phyloP scores from a whole-genome alignment of 2,329 filamentous ascomycete genomes.

The Aspergillus sp. region DNA sequence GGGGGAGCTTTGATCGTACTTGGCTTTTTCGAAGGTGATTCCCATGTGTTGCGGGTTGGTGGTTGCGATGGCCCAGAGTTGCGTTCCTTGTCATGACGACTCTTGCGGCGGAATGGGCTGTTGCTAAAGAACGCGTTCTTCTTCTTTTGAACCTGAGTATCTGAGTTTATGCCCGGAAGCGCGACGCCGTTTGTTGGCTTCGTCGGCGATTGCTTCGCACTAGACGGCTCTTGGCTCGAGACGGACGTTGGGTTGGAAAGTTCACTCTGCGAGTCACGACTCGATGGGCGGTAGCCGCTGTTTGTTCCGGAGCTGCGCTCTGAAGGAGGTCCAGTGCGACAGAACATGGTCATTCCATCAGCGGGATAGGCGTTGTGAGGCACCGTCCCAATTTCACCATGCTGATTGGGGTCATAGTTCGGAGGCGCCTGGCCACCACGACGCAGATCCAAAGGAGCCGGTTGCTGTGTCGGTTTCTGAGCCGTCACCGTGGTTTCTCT shows the following conservation, averaged over 20 bases:
- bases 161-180: conserved; percentile 39
- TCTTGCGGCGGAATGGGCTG: conserved; percentile 87
- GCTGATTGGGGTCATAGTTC: conserved; percentile 51
- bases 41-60: conserved; percentile 47
- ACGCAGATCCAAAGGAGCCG: conserved; percentile 31
- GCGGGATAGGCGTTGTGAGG: conserved; percentile 90
- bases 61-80: conserved; percentile 24
- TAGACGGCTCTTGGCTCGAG: conserved; percentile 73
- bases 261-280: conserved; percentile 82
- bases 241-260: conserved; percentile 83
- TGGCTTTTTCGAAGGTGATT: conserved; percentile 35
- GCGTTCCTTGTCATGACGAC: conserved; percentile 62
- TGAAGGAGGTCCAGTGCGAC: conserved; percentile 65
- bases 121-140: conserved; percentile 88
- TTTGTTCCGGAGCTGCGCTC: conserved; percentile 57
- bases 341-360: conserved; percentile 97
- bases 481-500: conserved; percentile 47
- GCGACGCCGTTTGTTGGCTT: conserved; percentile 46
- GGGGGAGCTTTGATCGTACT: conserved; percentile 37
- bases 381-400: conserved; percentile 57
- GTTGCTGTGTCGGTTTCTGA: conserved; percentile 41
- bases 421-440: conserved; percentile 35
- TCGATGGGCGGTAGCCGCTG: conserved; percentile 65
- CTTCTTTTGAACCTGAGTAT: conserved; percentile 60
- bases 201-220: conserved; percentile 62